Base-by-base conservation (phyloP, 345 rosid genomes). In the Gossypium turneri region DNA sequence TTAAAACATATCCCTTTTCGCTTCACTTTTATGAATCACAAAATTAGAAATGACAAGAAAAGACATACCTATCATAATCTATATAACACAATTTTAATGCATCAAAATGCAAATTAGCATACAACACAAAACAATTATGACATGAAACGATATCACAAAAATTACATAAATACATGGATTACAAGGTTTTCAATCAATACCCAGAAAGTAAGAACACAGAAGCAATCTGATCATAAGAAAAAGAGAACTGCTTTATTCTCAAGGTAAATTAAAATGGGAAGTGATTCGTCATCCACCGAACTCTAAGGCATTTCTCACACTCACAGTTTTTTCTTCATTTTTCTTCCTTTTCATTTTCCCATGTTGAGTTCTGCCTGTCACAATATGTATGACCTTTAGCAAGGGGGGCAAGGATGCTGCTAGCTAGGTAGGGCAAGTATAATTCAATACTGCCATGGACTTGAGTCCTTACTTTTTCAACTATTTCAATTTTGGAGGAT, bases 381-480 rank as follows among this genome's bases (percentile, higher is more conserved):
- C 38, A 67, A 45, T 67, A 22, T 67, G 34, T 12, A 45, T 67
- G 71, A 20, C 50, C 43, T 48, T 24, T 51, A 47, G 53, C 72
- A 2, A 45, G 20, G 13, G 43, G 55, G 67, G 78, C 27, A 66
- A 56, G 25, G 71, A 56, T 56, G 52, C 62, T 68, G 47, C 53
- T 52, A 67, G 47, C 53, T 52, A 67, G 55, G 20, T 69, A 67
- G 25, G 72, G 7, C 17, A 57, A 13, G 22, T 50, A 12, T 52
- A 59, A n/a, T 13, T 72, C 64, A 72, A 56, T 72, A 56, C 9
- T 20, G 51, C 24, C 64, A 57, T 34, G 52, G n/a, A 5, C 3
- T 41, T 56, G 52, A 41, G 75, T 19, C 38, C 75, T 41, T 38
- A 19, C 63, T n/a, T 38, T 34, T 53, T 19, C 74, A 55, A 12